These are phyloP conservation scores for Colletotrichum sp. DNA, from an alignment of 2,329 filamentous ascomycete species.

Conservation along the genomic window DNA sequence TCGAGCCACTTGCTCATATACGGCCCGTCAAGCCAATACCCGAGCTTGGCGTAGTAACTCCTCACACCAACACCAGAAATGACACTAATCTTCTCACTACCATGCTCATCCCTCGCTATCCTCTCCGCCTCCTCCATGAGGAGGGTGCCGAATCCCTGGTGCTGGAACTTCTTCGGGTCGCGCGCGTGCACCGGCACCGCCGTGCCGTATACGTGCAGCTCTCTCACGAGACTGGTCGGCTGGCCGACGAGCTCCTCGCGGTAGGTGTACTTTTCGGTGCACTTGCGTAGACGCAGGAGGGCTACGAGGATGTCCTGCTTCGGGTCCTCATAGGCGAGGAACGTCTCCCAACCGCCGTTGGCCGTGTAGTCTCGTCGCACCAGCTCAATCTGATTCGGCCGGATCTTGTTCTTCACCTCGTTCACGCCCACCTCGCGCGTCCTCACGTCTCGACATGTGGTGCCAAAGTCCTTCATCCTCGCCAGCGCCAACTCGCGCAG, in stretches of 20 bases:
- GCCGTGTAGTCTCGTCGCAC: constrained; percentile 92
- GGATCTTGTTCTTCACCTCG: constrained; percentile 98
- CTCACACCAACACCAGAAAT: constrained; percentile 97
- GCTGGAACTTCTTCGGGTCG: constrained; percentile 96
- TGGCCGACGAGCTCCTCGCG: constrained; percentile 85
- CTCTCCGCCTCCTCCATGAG: constrained; percentile 98
- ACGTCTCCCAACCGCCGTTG: constrained; percentile 98
- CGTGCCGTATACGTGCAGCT: constrained; percentile 95
- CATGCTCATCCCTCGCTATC: constrained; percentile 93
- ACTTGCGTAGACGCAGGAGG: constrained; percentile 86
- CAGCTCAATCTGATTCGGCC: constrained; percentile 94
- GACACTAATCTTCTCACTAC: constrained; percentile 91
- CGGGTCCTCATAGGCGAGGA: constrained; percentile 96
- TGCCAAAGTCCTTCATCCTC: constrained; percentile 99
- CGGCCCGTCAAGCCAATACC: constrained; percentile 91
- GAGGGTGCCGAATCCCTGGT: constrained; percentile 94
- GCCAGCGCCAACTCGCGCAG: constrained; percentile 90
- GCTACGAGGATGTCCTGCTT: constrained; percentile 98
- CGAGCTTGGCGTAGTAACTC: constrained; percentile 92
- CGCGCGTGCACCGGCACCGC: constrained; percentile 97
- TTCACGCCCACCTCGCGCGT: constrained; percentile 98
- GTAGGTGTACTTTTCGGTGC: constrained; percentile 90
- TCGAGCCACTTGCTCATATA: constrained; percentile 77
- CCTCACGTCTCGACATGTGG: constrained; percentile 92
- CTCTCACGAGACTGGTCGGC: constrained; percentile 89